Percentiles rank a stretch among this genome's conserved stretches.
Conservation (phyloP, 805 yeast species). For the Grigorovia humatica region DNA sequence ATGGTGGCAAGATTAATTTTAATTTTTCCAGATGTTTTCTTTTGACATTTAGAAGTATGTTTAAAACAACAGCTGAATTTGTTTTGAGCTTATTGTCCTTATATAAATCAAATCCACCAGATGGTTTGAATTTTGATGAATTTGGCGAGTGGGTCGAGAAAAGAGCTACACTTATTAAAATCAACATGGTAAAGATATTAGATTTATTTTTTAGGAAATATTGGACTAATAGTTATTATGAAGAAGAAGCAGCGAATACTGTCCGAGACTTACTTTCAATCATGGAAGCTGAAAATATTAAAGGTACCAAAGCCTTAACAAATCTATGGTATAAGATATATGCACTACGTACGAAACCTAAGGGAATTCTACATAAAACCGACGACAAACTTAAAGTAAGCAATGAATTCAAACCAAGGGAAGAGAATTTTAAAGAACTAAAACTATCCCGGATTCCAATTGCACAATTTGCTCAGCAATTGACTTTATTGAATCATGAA, state of each 20-base stretch:
- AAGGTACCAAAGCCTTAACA: constrained; percentile 34
- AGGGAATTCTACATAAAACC: neutral
- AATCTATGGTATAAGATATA: constrained; percentile 29
- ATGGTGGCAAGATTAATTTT: constrained; percentile 51
- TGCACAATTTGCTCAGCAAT: constrained; percentile 69
- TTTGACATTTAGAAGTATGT: constrained; percentile 63
- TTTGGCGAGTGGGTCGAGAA: constrained; percentile 65
- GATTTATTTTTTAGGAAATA: constrained; percentile 53
- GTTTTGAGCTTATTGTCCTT: constrained; percentile 48
- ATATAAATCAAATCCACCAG: constrained; percentile 71
- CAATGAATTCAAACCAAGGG: neutral
- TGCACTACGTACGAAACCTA: neutral
- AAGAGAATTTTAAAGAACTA: constrained; percentile 24
- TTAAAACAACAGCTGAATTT: constrained; percentile 49
- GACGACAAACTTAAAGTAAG: neutral
- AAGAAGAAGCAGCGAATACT: constrained; percentile 29
- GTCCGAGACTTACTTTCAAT: constrained; percentile 33
- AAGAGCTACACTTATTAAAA: constrained; percentile 57
- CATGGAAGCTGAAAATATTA: constrained; percentile 32
- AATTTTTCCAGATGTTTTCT: constrained; percentile 41
- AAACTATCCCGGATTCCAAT: constrained; percentile 61
- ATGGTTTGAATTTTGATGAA: constrained; percentile 75
- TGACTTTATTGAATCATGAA: constrained; percentile 67
- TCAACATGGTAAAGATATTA: constrained; percentile 56
- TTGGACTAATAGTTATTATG: constrained; percentile 56